A percentile compares a stretch with the other conserved stretches of the same genome.
Conservation (phyloP, 495 filamentous ascomycete genomes). For the Penicillium egyptiacum region DNA sequence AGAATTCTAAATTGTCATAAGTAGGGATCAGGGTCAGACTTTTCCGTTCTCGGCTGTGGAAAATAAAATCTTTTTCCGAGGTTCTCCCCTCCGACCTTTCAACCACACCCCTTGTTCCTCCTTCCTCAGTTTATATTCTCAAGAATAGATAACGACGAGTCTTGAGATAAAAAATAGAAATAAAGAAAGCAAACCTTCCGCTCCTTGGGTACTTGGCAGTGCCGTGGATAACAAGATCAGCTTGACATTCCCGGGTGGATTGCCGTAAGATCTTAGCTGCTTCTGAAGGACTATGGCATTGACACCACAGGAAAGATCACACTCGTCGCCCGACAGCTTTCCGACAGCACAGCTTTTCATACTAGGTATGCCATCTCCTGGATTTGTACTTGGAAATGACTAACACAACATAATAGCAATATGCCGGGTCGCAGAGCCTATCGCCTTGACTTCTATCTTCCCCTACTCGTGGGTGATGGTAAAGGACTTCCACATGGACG, state of each 20-base stretch:
- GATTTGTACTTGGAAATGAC: not conserved
- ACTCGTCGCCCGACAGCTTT: constrained; percentile 49
- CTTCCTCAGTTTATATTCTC: not conserved
- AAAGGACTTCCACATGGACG: constrained; percentile 67
- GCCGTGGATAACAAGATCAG: constrained; percentile 11
- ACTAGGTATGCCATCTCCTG: constrained; percentile 54
- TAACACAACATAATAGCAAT: constrained; percentile 49
- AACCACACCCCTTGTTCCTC: not conserved
- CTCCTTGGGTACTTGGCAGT: not conserved
- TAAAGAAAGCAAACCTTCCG: not conserved
- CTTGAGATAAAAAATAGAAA: not conserved
- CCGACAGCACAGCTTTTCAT: constrained; percentile 76
- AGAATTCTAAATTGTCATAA: not conserved
- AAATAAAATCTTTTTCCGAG: not conserved
- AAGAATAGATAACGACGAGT: not conserved
- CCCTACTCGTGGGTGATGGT: constrained; percentile 86
- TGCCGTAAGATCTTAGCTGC: constrained; percentile 51
- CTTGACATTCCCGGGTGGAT: constrained; percentile 27
- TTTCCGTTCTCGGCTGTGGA: constrained; percentile 5
- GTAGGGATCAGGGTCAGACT: not conserved
- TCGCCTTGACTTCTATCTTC: constrained; percentile 84
- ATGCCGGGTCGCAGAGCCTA: constrained; percentile 82
- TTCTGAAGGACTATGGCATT: constrained; percentile 52
- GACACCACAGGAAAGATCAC: constrained; percentile 49
- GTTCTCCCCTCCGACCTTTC: not conserved